phyloP scores from a whole-genome alignment of 2,329 filamentous ascomycete species.

The Beauveria australis region DNA sequence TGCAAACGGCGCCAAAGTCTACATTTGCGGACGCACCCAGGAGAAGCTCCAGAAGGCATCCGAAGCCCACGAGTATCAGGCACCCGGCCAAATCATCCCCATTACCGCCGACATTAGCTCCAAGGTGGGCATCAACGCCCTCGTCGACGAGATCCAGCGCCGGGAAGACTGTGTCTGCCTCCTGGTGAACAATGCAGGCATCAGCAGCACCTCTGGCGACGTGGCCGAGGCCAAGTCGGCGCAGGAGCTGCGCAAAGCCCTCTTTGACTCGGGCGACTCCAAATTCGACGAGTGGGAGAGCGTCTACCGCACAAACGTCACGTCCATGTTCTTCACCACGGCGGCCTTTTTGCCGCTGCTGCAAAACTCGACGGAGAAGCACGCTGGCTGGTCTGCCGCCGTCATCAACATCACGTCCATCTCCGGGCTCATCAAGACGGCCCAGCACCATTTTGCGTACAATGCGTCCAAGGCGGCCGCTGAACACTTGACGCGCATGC shows the following conservation, averaged over 20 bases:
- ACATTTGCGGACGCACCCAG: conserved; percentile 57
- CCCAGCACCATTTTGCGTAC: conserved; percentile 60
- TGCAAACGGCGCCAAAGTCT: conserved; percentile 59
- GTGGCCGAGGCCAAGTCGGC: conserved; percentile 34
- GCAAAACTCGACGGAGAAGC: conserved; percentile 37
- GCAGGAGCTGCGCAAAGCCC: conserved; percentile 46
- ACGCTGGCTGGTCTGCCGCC: conserved; percentile 44
- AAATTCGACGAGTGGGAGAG: conserved; percentile 63
- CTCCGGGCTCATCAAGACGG: conserved; percentile 53
- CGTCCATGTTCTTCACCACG: conserved; percentile 58
- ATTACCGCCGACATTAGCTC: conserved; percentile 55
- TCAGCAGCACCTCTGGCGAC: conserved; percentile 46
- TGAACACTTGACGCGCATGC: conserved; percentile 55
- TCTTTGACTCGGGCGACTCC: conserved; percentile 55
- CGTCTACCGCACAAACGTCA: conserved; percentile 68
- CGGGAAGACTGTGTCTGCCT: conserved; percentile 53
- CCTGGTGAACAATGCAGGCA: conserved; percentile 61
- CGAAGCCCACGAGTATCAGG: conserved; percentile 46
- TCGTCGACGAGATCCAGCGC: conserved; percentile 49
- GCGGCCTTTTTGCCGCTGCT: conserved; percentile 55
- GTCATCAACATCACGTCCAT: conserved; percentile 64
- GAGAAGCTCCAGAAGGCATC: conserved; percentile 55
- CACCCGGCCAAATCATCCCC: conserved; percentile 47
- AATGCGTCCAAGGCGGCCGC: conserved; percentile 57
- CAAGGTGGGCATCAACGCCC: conserved; percentile 48